These are phyloP conservation scores for Phaeotremella fagi DNA, from an alignment of 768 basidiomycete species.

Conservation along the genomic window DNA sequence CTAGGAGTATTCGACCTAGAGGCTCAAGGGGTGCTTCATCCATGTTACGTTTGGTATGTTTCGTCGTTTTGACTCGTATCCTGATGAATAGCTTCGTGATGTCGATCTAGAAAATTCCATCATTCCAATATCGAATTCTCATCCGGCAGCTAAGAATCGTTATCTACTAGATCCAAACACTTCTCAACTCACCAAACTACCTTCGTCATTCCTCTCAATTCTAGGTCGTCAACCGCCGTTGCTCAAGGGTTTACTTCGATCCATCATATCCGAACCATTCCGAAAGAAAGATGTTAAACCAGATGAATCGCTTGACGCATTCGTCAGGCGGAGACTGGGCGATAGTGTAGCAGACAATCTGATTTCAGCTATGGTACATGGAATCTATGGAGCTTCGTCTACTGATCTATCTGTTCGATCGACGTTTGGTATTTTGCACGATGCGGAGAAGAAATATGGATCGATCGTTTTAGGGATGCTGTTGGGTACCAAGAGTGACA, in stretches of 20 bases:
- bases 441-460: constrained; percentile 63
- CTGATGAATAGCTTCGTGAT: constrained; percentile 64
- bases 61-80: neutral
- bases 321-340: constrained; percentile 71
- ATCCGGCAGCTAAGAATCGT: constrained; percentile 71
- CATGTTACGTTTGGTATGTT: constrained; percentile 72
- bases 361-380: constrained; percentile 78
- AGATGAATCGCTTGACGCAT: constrained; percentile 78
- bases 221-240: constrained; percentile 24
- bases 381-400: constrained; percentile 86
- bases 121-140: constrained; percentile 61
- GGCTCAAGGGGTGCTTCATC: constrained; percentile 55
- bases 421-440: constrained; percentile 70
- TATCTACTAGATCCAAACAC: constrained; percentile 56
- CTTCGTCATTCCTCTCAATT: constrained; percentile 51
- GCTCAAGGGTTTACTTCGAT: constrained; percentile 53
- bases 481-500: constrained; percentile 8
- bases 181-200: constrained; percentile 53
- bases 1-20: constrained; percentile 76
- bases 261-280: constrained; percentile 61
- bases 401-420: constrained; percentile 67
- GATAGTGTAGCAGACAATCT: constrained; percentile 65
- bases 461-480: constrained; percentile 62
- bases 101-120: constrained; percentile 60
- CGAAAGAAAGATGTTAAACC: constrained; percentile 31